These are phyloP conservation scores for Vigna mungo DNA, from an alignment of 306 rosid genomes.

Conservation along the genomic window DNA sequence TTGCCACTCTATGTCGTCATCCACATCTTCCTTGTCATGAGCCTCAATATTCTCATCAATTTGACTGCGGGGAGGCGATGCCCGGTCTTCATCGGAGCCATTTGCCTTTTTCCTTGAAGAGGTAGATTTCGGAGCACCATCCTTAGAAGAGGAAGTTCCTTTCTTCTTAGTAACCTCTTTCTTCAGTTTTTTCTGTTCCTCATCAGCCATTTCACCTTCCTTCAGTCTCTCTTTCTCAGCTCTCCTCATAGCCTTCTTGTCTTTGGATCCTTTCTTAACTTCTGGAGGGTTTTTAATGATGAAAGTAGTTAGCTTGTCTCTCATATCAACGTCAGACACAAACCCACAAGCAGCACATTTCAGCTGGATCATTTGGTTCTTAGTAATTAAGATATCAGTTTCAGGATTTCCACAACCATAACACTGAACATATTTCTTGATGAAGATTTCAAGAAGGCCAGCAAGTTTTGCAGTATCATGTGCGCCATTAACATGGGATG, in stretches of 20 bases:
- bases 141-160: conserved; percentile 54
- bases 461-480: conserved; percentile 79
- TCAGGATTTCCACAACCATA: conserved; percentile 78
- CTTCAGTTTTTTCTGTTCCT: conserved; percentile 63
- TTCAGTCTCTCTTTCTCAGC: conserved; percentile 77
- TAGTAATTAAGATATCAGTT: conserved; percentile 67
- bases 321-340: conserved; percentile 75
- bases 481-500: conserved; percentile 71
- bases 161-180: conserved; percentile 64
- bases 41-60: conserved; percentile 50
- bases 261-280: conserved; percentile 64
- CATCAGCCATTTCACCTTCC: conserved; percentile 75
- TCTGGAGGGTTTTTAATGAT: conserved; percentile 77
- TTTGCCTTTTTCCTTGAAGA: conserved; percentile 58
- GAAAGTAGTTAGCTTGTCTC: conserved; percentile 74
- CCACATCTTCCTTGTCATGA: conserved; percentile 45
- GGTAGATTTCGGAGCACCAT: conserved; percentile 47
- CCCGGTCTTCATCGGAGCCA: conserved; percentile 68
- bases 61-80: conserved; percentile 59
- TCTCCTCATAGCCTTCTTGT: conserved; percentile 74
- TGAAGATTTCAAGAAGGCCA: conserved; percentile 74
- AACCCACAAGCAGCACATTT: conserved; percentile 81
- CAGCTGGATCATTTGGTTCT: conserved; percentile 68
- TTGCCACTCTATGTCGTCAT: conserved; percentile 64
- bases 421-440: conserved; percentile 72